Evolutionary conservation across 2,329 filamentous ascomycete genomes (phyloP).

Genomic region (Rhynchosporium agropyri): DNA sequence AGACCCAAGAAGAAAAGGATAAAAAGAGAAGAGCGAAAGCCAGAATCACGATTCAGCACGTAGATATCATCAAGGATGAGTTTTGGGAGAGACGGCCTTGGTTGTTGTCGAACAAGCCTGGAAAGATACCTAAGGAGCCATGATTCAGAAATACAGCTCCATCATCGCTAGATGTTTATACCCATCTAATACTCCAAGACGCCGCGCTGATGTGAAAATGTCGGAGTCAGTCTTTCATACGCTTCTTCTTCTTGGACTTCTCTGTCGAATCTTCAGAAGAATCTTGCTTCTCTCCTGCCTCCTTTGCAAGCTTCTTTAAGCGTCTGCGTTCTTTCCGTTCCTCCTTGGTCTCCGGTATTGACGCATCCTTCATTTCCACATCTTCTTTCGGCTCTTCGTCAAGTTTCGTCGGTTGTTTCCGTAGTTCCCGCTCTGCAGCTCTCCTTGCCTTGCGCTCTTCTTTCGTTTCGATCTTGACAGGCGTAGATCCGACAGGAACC

Average conservation of each 20-base stretch:
- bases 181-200: conserved; percentile 30
- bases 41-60: conserved; percentile 76
- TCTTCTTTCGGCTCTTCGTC: conserved; percentile 11
- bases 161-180: conserved; percentile 27
- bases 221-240: conserved; percentile 31
- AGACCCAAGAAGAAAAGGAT: conserved; percentile 81
- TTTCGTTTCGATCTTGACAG: conserved; percentile 13
- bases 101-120: conserved; percentile 75
- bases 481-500: neutral
- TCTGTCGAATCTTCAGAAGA: conserved; percentile 32
- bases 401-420: conserved; percentile 10
- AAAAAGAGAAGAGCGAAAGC: conserved; percentile 81
- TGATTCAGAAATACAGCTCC: conserved; percentile 28
- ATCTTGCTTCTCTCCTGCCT: conserved; percentile 24
- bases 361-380: conserved; percentile 15
- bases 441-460: conserved; percentile 19
- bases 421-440: conserved; percentile 18
- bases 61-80: conserved; percentile 93
- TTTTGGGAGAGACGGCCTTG: conserved; percentile 91
- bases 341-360: conserved; percentile 40
- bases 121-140: conserved; percentile 64
- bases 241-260: conserved; percentile 42
- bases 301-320: conserved; percentile 41
- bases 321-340: conserved; percentile 45
- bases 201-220: conserved; percentile 28